phyloP scores from a whole-genome alignment of 768 basidiomycete species.

The Suillus subaureus region DNA sequence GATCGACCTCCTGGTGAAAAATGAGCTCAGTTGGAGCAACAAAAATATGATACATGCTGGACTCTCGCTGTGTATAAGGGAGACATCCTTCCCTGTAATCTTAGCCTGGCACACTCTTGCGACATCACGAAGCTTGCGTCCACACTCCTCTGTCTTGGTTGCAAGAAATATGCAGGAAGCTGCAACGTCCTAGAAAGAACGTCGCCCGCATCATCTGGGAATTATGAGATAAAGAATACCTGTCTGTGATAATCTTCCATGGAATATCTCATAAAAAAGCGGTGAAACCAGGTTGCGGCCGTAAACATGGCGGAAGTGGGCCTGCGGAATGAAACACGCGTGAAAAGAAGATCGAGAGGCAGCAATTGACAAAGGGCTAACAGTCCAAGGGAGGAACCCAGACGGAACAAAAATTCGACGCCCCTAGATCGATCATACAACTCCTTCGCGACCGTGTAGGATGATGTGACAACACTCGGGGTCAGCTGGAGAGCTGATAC shows the following conservation, averaged over 20 bases:
- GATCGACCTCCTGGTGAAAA: slow-evolving; percentile 66
- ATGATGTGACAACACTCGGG: slow-evolving; percentile 55
- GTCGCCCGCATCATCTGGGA: slow-evolving; percentile 11
- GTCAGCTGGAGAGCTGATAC: slow-evolving; percentile 57
- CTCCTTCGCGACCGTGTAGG: slow-evolving; percentile 57
- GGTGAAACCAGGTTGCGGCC: slow-evolving; percentile 88
- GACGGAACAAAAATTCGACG: slow-evolving; percentile 82
- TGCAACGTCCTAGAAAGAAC: slow-evolving; percentile 65
- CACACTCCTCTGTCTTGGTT: slow-evolving; percentile 91
- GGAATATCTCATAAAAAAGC: slow-evolving; percentile 87
- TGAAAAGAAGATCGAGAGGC: slow-evolving; percentile 16
- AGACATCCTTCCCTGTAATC: slow-evolving; percentile 54
- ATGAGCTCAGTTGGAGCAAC: slow-evolving; percentile 7
- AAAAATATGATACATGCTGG: slow-evolving; percentile 47
- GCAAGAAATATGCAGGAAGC: slow-evolving; percentile 87
- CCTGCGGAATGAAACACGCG: slow-evolving; percentile 40
- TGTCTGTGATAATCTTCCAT: slow-evolving; percentile 86
- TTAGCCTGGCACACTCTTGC: slow-evolving; percentile 76
- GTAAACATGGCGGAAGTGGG: slow-evolving; percentile 83
- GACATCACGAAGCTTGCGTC: slow-evolving; percentile 83
- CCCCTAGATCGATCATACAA: slow-evolving; percentile 80
- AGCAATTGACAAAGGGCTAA: slow-evolving; percentile 42
- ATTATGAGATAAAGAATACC: slow-evolving; percentile 23
- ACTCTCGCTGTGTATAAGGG: slow-evolving; percentile 61
- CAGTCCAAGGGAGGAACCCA: slow-evolving; percentile 78